Conservation (phyloP, 176 grass and related monocot species). For the Puya raimondii region DNA sequence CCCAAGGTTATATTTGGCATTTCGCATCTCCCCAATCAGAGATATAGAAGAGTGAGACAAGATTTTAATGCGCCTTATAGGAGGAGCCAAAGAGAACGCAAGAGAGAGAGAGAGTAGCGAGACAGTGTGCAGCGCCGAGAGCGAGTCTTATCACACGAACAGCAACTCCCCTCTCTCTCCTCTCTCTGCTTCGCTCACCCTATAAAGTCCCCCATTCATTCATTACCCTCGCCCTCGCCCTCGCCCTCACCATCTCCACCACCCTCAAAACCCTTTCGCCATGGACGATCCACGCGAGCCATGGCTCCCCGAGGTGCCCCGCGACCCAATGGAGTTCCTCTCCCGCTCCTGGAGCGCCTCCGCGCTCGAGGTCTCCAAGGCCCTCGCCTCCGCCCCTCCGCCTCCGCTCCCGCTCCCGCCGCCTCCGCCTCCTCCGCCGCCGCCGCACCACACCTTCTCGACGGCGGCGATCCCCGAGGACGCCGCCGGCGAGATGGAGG, state of each 20-base stretch:
- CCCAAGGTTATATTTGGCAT: too few species aligned
- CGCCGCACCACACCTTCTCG: neutral
- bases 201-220: too few species aligned
- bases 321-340: slow-evolving; percentile 78
- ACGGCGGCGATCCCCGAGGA: slow-evolving; percentile 36
- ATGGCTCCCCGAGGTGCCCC: slow-evolving; percentile 35
- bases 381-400: slow-evolving; percentile 10
- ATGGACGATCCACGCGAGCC: slow-evolving; percentile 17
- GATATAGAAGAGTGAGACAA: too few species aligned
- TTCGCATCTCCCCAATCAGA: too few species aligned
- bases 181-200: too few species aligned
- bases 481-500: slow-evolving; percentile 48
- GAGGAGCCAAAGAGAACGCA: too few species aligned
- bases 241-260: neutral
- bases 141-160: too few species aligned
- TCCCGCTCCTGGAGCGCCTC: slow-evolving; percentile 87
- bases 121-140: too few species aligned
- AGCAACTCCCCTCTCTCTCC: too few species aligned
- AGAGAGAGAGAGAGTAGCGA: too few species aligned
- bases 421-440: neutral
- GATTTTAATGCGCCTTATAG: too few species aligned
- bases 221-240: too few species aligned
- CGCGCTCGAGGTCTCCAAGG: slow-evolving; percentile 50
- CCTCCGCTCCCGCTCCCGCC: neutral
- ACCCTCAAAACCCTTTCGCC: slow-evolving; percentile 10